Percentiles rank a stretch among this genome's conserved stretches.
These are phyloP conservation scores for Byssoonygena ceratinophila DNA, from an alignment of 2,329 filamentous ascomycete species.

Conservation along the genomic window DNA sequence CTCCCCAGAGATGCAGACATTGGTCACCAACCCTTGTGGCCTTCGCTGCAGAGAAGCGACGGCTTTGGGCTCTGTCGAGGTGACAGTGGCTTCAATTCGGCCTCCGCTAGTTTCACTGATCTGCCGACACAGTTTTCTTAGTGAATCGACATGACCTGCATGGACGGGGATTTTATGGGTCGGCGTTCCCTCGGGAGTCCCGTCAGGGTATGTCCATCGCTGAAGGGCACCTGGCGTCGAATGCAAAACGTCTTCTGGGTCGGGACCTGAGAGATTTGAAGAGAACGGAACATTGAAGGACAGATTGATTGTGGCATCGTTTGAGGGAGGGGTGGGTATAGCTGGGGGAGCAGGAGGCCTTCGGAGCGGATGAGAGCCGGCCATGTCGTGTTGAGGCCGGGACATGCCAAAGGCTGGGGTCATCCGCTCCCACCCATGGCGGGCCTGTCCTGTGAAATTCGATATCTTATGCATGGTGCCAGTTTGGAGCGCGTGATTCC, in stretches of 20 bases:
- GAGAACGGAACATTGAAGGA: constrained; percentile 97
- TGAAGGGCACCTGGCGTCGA: constrained; percentile 78
- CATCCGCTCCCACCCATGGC: constrained; percentile 59
- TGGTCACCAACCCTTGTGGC: constrained; percentile 58
- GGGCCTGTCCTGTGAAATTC: constrained; percentile 55
- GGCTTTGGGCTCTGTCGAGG: constrained; percentile 67
- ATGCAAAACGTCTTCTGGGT: constrained; percentile 89
- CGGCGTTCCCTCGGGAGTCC: constrained; percentile 70
- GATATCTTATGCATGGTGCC: constrained; percentile 55
- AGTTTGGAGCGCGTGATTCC: constrained; percentile 5
- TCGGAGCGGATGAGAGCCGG: constrained; percentile 46
- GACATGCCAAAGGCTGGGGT: constrained; percentile 55
- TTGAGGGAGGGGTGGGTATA: constrained; percentile 58
- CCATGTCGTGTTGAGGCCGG: constrained; percentile 47
- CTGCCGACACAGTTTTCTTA: constrained; percentile 70
- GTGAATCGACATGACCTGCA: constrained; percentile 67
- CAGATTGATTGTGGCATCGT: constrained; percentile 74
- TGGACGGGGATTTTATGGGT: constrained; percentile 89
- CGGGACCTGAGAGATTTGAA: constrained; percentile 81
- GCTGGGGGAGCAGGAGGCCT: constrained; percentile 58
- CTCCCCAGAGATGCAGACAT: constrained; percentile 81
- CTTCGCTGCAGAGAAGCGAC: constrained; percentile 40
- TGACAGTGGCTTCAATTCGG: constrained; percentile 72
- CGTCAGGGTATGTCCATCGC: constrained; percentile 87
- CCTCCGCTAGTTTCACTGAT: constrained; percentile 59